These are phyloP conservation scores for Saccharomyces jurei DNA, from an alignment of 805 yeast species.

Conservation along the genomic window DNA sequence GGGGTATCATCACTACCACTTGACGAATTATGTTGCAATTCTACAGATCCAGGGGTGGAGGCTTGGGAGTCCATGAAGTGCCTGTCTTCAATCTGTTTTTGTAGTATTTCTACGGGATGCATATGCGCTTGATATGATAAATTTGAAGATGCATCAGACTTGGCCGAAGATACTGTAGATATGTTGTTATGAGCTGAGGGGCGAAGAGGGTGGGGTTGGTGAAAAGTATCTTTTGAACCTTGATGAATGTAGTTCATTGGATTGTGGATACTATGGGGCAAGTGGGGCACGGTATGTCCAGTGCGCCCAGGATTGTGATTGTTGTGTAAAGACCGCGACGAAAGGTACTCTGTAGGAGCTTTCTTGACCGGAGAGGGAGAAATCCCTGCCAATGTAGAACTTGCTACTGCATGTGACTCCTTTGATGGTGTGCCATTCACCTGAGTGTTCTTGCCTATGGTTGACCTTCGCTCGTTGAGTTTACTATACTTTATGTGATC, in stretches of 20 bases:
- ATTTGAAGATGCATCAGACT: neutral
- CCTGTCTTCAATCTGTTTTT: constrained; percentile 20
- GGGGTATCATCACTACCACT: neutral
- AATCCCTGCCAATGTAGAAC: neutral
- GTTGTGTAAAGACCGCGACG: neutral
- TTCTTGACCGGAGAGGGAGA: neutral
- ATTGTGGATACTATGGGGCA: constrained; percentile 3
- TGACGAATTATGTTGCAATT: neutral
- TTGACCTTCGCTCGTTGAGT: neutral
- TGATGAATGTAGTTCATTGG: constrained; percentile 1
- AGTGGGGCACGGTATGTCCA: neutral
- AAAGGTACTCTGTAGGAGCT: neutral
- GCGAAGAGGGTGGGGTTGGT: neutral
- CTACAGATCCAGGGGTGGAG: neutral
- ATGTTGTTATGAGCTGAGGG: neutral
- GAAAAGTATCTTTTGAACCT: neutral
- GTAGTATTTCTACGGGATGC: constrained; percentile 26
- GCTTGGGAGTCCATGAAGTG: constrained; percentile 4
- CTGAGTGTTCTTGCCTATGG: neutral
- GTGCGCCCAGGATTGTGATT: neutral
- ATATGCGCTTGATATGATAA: constrained; percentile 15
- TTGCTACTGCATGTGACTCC: neutral
- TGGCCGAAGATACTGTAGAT: neutral
- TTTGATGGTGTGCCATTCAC: neutral
- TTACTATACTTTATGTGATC: neutral